Evolutionary conservation across 352 stramenopile species (phyloP).

Genomic region (Nothophytophthora sp.): DNA sequence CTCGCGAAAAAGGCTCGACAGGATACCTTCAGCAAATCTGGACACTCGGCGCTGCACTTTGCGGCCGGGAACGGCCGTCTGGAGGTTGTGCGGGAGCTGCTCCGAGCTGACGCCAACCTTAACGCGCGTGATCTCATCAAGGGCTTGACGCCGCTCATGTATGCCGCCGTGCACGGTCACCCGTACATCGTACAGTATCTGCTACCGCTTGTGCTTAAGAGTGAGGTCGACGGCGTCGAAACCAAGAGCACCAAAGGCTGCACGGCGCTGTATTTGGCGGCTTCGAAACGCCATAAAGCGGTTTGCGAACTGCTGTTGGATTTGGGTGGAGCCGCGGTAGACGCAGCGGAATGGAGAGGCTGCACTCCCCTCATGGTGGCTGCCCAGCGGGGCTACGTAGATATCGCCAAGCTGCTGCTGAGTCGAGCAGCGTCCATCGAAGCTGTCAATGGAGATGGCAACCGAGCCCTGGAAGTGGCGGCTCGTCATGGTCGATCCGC

Average conservation of each 20-base stretch:
- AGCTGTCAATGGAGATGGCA: slow-evolving; percentile 21
- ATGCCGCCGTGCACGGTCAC: slow-evolving; percentile 18
- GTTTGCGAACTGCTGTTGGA: slow-evolving; percentile 25
- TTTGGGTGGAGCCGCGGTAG: slow-evolving; percentile 17
- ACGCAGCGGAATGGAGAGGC: slow-evolving; percentile 19
- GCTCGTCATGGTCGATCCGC: slow-evolving; percentile 17
- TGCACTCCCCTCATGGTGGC: slow-evolving; percentile 29
- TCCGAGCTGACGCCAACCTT: slow-evolving; percentile 14
- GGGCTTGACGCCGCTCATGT: slow-evolving; percentile 26
- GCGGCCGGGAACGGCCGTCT: slow-evolving; percentile 19
- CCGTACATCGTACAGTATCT: slow-evolving; percentile 22
- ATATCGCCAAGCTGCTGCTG: slow-evolving; percentile 19
- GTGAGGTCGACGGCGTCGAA: slow-evolving; percentile 13
- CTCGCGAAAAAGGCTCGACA: slow-evolving; percentile 12
- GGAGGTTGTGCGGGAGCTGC: slow-evolving; percentile 18
- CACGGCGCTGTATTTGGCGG: slow-evolving; percentile 23
- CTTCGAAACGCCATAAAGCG: slow-evolving; percentile 13
- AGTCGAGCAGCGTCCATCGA: slow-evolving; percentile 22
- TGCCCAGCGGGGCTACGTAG: slow-evolving; percentile 18
- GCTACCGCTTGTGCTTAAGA: slow-evolving; percentile 9
- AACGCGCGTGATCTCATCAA: slow-evolving; percentile 11
- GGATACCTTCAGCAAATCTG: slow-evolving; percentile 5
- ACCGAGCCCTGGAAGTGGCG: slow-evolving; percentile 25
- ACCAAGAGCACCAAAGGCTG: slow-evolving; percentile 16
- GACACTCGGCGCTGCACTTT: slow-evolving; percentile 19